A percentile compares a stretch with the other conserved stretches of the same genome.
Evolutionary conservation across 768 basidiomycete species (phyloP).

Genomic region (Boletus tylopilopsis): DNA sequence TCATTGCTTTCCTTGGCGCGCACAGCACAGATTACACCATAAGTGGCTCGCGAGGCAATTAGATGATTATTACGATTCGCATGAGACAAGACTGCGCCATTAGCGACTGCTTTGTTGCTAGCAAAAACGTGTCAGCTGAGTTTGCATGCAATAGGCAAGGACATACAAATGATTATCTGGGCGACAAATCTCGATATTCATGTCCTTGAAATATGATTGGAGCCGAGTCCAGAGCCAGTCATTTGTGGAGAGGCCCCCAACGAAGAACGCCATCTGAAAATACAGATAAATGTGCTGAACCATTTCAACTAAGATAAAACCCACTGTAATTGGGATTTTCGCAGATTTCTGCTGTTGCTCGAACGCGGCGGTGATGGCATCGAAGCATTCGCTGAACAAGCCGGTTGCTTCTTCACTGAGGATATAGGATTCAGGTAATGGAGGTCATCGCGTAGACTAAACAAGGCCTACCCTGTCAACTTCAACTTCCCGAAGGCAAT

Average conservation of each 20-base stretch:
- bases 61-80: background rate
- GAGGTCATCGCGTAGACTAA: background rate
- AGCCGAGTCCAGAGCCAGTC: constrained; percentile 11
- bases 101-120: constrained; percentile 11
- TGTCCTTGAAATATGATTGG: constrained; percentile 6
- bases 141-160: background rate
- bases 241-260: constrained; percentile 10
- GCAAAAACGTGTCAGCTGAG: background rate
- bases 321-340: background rate
- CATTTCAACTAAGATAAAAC: background rate
- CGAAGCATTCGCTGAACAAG: constrained; percentile 6
- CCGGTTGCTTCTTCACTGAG: constrained; percentile 7
- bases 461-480: constrained; percentile 8
- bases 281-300: background rate
- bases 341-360: constrained; percentile 7
- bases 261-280: constrained; percentile 9
- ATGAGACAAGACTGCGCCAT: constrained; percentile 5
- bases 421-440: no score
- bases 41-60: no score
- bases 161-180: constrained; percentile 7
- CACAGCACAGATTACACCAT: background rate
- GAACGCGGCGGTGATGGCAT: constrained; percentile 10
- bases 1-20: background rate
- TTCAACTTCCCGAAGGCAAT: constrained; percentile 8
- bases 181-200: constrained; percentile 1